Evolutionary conservation across 331 rosid genomes (phyloP).

Genomic region (Arachis monticola): DNA sequence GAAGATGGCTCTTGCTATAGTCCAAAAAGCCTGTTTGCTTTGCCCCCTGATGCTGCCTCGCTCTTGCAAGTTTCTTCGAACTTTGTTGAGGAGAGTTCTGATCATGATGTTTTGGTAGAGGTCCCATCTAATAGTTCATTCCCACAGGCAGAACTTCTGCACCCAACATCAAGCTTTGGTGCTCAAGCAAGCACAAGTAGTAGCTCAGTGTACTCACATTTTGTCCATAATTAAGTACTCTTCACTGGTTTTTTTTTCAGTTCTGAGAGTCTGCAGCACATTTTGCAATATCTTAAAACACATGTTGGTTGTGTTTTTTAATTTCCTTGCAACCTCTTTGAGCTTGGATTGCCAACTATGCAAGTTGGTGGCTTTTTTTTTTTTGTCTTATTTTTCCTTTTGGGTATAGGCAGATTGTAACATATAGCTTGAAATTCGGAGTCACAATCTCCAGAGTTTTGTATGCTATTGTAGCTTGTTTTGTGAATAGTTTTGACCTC

Average conservation of each 20-base stretch:
- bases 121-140: constrained; percentile 88
- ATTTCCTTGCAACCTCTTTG: constrained; percentile 51
- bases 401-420: constrained; percentile 79
- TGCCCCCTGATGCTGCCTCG: constrained; percentile 83
- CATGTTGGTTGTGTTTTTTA: constrained; percentile 57
- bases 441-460: constrained; percentile 52
- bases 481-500: constrained; percentile 40
- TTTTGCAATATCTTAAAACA: constrained; percentile 54
- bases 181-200: constrained; percentile 88
- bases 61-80: constrained; percentile 67
- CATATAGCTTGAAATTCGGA: constrained; percentile 67
- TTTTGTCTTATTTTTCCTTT: constrained; percentile 47
- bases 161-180: constrained; percentile 58
- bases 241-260: background rate
- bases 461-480: constrained; percentile 48
- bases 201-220: constrained; percentile 66
- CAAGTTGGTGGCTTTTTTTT: constrained; percentile 61
- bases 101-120: constrained; percentile 80
- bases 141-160: constrained; percentile 90
- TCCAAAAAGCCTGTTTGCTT: constrained; percentile 85
- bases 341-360: constrained; percentile 55
- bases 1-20: constrained; percentile 78
- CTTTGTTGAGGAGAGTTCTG: constrained; percentile 72
- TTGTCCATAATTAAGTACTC: constrained; percentile 46
- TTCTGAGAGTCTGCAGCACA: constrained; percentile 37